Evolutionary conservation across 495 filamentous ascomycete species (phyloP), one percentile per base, ranked within the genome.

Genomic region (Penicillium paradoxum): DNA sequence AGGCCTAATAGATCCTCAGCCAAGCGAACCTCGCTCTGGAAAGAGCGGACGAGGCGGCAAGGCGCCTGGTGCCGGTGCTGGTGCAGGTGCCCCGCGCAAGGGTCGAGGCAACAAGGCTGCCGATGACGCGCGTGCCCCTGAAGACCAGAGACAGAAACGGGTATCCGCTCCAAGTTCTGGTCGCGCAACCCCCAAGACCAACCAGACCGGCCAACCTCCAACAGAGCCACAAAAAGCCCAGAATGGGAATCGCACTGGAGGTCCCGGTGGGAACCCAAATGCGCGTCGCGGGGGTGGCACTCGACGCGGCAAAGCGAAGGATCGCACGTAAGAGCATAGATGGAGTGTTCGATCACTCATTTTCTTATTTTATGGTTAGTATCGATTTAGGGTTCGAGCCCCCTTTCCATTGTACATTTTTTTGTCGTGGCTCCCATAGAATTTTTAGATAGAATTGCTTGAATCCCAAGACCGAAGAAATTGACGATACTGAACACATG

Each of bases 1-100:
- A 59, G 83, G 84, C 41, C 78, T 89, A n/a, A 34, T 62, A 22
- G 63, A 64, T 34, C 84, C 86, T 14, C 86, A 84, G 47, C 72
- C 72, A 11, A 73, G 68, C 1, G 45, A 52, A 42, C 59, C 69
- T 54, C 46, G 61, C 21, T 59, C 37, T 36, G 63, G 60, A 18
- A 65, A 63, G 57, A 58, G 45, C 18, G 67, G 67, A 33, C 64
- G 66, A 46, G 66, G 60, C 19, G 62, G 61, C 19, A 60, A 59
- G 36, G 22, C 49, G 1, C 32, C 55, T 18, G 48, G 49, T 37
- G 29, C 47, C 17, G 24, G 41, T 45, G n/a, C n/a, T n/a, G n/a
- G n/a, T n/a, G n/a, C n/a, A n/a, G 46, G 56, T 6, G 55, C 27
- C 15, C 45, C 54, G 22, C 69, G 70, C 38, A 72, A 64, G 53